phyloP scores from a whole-genome alignment of 2,329 filamentous ascomycete genomes.

The Diaporthe vexans region DNA sequence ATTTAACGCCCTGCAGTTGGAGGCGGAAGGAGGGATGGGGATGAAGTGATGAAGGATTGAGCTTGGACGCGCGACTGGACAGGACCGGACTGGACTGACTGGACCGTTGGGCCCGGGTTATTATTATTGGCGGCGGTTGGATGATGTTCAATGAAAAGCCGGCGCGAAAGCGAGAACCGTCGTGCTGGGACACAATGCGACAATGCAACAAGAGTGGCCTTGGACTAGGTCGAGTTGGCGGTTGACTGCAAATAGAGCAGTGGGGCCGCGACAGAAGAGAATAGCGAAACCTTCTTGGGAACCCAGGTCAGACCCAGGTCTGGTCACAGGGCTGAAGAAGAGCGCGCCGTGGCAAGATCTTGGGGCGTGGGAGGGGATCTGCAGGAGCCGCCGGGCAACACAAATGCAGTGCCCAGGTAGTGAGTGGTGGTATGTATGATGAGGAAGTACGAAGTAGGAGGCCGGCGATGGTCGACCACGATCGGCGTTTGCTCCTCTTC shows the following conservation, averaged over 20 bases:
- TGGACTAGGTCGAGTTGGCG: neutral
- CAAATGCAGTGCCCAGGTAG: neutral
- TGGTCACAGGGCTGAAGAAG: conserved; percentile 30
- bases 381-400: conserved; percentile 26
- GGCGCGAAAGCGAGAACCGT: conserved; percentile 35
- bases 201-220: neutral
- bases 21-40: conserved; percentile 27
- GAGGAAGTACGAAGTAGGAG: neutral
- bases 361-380: conserved; percentile 25
- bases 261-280: conserved; percentile 17
- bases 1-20: conserved; percentile 29
- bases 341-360: conserved; percentile 29
- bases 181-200: conserved; percentile 22
- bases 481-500: neutral
- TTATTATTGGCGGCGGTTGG: conserved; percentile 27
- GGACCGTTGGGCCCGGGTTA: conserved; percentile 16
- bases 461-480: conserved; percentile 11
- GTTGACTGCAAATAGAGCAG: neutral
- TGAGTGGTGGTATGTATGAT: conserved; percentile 1
- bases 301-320: conserved; percentile 7
- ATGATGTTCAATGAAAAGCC: conserved; percentile 20
- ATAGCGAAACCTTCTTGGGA: conserved; percentile 15
- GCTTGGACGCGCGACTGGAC: conserved; percentile 21
- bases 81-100: conserved; percentile 7
- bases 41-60: conserved; percentile 22